Evolutionary conservation across 371 early-diverging fungal genomes (phyloP).

Genomic region (Lichtheimia ramosa): DNA sequence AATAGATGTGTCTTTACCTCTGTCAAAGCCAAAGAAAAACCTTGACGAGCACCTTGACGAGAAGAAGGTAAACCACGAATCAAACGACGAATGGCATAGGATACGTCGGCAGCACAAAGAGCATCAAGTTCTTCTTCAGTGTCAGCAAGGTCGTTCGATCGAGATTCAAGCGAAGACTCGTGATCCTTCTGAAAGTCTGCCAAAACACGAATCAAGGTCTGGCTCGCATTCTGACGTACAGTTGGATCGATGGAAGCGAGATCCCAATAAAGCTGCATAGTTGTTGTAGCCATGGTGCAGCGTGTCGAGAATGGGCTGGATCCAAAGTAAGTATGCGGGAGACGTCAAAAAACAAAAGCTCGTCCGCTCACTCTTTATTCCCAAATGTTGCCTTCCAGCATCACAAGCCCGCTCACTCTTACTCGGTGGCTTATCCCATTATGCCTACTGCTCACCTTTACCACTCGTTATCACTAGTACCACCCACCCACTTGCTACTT

Average conservation of each 20-base stretch:
- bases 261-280: conserved; percentile 68
- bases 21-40: conserved; percentile 90
- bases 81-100: conserved; percentile 88
- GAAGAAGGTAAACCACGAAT: conserved; percentile 86
- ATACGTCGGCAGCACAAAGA: conserved; percentile 71
- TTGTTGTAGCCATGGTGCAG: conserved; percentile 33
- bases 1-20: too few relatives aligned
- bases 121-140: conserved; percentile 66
- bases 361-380: background rate
- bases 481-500: too few relatives aligned
- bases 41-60: conserved; percentile 91
- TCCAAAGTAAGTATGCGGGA: background rate
- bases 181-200: conserved; percentile 49
- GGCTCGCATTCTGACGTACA: conserved; percentile 55
- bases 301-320: background rate
- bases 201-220: conserved; percentile 44
- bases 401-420: background rate
- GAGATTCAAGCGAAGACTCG: conserved; percentile 29
- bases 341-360: background rate
- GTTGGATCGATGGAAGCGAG: conserved; percentile 64
- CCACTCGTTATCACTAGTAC: background rate
- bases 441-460: background rate
- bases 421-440: background rate
- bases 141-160: conserved; percentile 25
- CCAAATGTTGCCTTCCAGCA: background rate